Evolutionary conservation across 2,329 filamentous ascomycete genomes (phyloP).

Genomic region (Verticillium nonalfalfae): DNA sequence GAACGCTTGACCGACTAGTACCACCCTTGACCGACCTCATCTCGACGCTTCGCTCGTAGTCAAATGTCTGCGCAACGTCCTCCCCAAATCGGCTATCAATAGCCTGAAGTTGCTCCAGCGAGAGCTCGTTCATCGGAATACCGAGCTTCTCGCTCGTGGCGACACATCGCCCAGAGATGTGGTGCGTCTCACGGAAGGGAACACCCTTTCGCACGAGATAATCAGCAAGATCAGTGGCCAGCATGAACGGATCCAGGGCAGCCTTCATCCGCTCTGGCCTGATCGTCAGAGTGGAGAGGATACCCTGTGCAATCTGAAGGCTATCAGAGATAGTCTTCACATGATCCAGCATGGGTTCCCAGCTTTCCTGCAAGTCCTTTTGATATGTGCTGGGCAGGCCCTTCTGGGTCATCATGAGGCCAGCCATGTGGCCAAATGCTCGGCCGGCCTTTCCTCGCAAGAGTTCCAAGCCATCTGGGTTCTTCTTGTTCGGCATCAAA

Average conservation of each 20-base stretch:
- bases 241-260: slow-evolving; percentile 75
- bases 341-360: slow-evolving; percentile 79
- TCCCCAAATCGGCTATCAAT: slow-evolving; percentile 65
- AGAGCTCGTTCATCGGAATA: slow-evolving; percentile 64
- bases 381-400: slow-evolving; percentile 80
- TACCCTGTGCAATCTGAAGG: slow-evolving; percentile 75
- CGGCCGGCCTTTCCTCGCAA: slow-evolving; percentile 71
- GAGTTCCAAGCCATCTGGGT: slow-evolving; percentile 65
- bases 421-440: slow-evolving; percentile 75
- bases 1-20: slow-evolving; percentile 63
- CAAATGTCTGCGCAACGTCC: slow-evolving; percentile 65
- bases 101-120: slow-evolving; percentile 57
- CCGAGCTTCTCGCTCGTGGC: slow-evolving; percentile 59
- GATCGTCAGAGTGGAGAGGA: slow-evolving; percentile 66
- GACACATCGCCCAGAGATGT: slow-evolving; percentile 67
- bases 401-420: slow-evolving; percentile 66
- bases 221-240: slow-evolving; percentile 65
- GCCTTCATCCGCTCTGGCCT: slow-evolving; percentile 71
- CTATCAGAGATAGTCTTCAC: slow-evolving; percentile 78
- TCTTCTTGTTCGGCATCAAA: slow-evolving; percentile 83
- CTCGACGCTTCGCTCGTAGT: slow-evolving; percentile 82
- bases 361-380: slow-evolving; percentile 86
- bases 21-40: slow-evolving; percentile 70
- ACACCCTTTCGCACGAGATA: slow-evolving; percentile 62
- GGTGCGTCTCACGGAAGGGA: slow-evolving; percentile 75